Base-by-base conservation (phyloP, 192 early-diverging fungal genomes). In the Backusella mclennaniae region DNA sequence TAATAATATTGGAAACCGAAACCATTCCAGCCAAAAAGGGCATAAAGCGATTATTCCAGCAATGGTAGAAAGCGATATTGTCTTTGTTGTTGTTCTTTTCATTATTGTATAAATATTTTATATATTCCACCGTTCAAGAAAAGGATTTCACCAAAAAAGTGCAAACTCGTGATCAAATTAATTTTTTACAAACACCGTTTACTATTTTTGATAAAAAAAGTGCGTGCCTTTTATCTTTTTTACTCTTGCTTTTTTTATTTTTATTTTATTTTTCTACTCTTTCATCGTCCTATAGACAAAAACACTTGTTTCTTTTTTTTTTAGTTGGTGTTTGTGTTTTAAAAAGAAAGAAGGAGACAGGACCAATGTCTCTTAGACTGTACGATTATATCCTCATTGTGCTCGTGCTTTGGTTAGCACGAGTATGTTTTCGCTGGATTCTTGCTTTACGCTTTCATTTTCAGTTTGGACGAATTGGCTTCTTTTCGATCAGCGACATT, bases 401-500 rank as follows among this genome's bases (percentile, higher is more conserved):
- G 6, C 6, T 70, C 31, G 38, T 69, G 35, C n/a, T 76, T 35
- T 31, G 69, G 19, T 3, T 79, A 38, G 53, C 59, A 53, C 71
- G 73, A 19, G 44, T 56, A 7, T 49, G 70, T 35, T 35, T 79
- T 35, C 44, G 52, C 4, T 71, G 73, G 39, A 23, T 76, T 23
- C 66, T 83, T 9, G 75, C 75, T 1, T 23, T 74, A n/a, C 71
- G 74, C 21, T 83, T 73, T 52, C 78, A 80, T 21, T 53, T 83
- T 33, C 31, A 75, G 39, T 79, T 79, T 38, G 76, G 69, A n/a
- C 69, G 66, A 11, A 12, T 83, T 29, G 82, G 82, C 4, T 77
- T 83, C 35, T 72, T 79, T 52, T 83, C 82, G 4, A 77, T 83
- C 19, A 72, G 35, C n/a, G 59, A 75, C 6, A 49, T 80, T 39